Base-by-base conservation (phyloP, 1,139 yeast genomes). In the Saccharomycopsis phalli region DNA sequence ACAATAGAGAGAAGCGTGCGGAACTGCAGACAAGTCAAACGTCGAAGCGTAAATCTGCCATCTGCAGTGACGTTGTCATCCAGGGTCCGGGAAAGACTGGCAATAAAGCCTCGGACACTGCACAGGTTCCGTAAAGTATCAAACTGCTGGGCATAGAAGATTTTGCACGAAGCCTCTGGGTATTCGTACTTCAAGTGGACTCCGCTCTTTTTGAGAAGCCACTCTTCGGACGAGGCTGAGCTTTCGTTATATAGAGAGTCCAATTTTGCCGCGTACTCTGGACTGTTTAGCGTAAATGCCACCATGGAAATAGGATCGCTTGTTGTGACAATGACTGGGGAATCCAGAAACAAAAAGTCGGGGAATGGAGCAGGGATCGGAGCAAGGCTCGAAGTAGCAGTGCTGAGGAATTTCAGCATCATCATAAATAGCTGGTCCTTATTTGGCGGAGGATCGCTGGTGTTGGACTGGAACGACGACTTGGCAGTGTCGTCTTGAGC, bases 301-400 rank as follows among this genome's bases (percentile, higher is more conserved):
- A 91, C 86, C 48, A 93, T 62, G 0, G 97, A 88, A 55, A 94
- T 81, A 4, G 98, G 98, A 57, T 93, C 98, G 58, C 87, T 96
- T 53, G 91, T 98, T 40, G 97, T 67, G 4, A 91, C 93, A 47
- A 93, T 81, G 13, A 93, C 94, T 57, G 84, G 87, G 4, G 94
- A 83, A 54, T 91, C 97, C 10, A 86, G 87, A 65, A 91, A 91
- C 4, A 93, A 76, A 57, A 93, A 98, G 54, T 91, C 97, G 1
- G 80, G 72, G 0, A 82, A 66, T 17, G 70, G 69, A 28, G 88
- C 65, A 0, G 97, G 95, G 57, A 86, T 87, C 16, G 76, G 81
- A 30, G 91, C 62, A 0, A 96, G 94, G 49, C 82, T 87, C 97
- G 97, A 91, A 18, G 91, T 71, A 3, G 20, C 34, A 1, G 97